Evolutionary conservation across 1,284 basidiomycete species (phyloP).

Genomic region (Apiotrichum gracile): DNA sequence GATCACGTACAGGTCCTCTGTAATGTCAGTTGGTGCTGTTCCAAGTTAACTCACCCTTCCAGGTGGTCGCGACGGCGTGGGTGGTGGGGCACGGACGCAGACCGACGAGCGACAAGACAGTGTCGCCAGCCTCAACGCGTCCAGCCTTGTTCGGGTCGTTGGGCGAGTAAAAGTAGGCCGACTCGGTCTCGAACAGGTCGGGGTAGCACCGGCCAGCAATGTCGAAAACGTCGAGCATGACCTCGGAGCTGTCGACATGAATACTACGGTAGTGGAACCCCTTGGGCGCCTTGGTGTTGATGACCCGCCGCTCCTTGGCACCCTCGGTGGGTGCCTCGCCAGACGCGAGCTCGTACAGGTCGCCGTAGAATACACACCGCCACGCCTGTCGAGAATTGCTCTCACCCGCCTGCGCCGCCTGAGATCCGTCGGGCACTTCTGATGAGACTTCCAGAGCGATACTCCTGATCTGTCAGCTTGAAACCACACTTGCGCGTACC

Average conservation of each 20-base stretch:
- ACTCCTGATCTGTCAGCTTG: slow-evolving; percentile 10
- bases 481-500: slow-evolving; percentile 17
- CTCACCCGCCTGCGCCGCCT: background rate
- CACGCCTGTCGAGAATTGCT: slow-evolving; percentile 8
- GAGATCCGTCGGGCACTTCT: background rate
- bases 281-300: slow-evolving; percentile 14
- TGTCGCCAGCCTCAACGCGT: background rate
- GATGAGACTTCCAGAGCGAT: slow-evolving; percentile 25
- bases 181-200: slow-evolving; percentile 26
- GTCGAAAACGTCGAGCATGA: slow-evolving; percentile 37
- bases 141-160: background rate
- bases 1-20: slow-evolving; percentile 22
- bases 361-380: slow-evolving; percentile 35
- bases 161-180: slow-evolving; percentile 6
- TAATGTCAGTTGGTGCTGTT: background rate
- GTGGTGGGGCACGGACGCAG: background rate
- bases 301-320: too few species aligned
- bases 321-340: background rate
- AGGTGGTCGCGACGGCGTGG: background rate
- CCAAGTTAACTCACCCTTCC: slow-evolving; percentile 2
- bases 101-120: slow-evolving; percentile 1
- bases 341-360: slow-evolving; percentile 28
- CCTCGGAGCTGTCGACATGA: slow-evolving; percentile 24
- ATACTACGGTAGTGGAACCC: slow-evolving; percentile 27
- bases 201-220: slow-evolving; percentile 36